Conservation (phyloP, 495 filamentous ascomycete genomes). For the Xylaria venustula region DNA sequence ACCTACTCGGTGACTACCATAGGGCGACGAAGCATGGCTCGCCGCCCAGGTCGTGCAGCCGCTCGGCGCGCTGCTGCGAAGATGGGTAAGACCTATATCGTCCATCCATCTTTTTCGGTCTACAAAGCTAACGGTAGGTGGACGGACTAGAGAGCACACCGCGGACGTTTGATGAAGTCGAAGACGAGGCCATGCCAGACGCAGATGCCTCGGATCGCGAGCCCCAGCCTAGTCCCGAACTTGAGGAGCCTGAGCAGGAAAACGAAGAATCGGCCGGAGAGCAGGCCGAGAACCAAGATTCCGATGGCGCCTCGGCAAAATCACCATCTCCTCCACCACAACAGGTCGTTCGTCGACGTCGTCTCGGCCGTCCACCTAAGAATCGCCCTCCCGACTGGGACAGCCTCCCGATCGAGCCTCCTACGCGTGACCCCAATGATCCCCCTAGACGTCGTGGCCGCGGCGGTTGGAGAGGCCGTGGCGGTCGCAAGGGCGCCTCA, state of each 20-base stretch:
- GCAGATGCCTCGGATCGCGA: slow-evolving; percentile 42
- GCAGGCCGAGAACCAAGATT: slow-evolving; percentile 35
- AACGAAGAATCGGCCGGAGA: slow-evolving; percentile 36
- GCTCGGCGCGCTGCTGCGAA: slow-evolving; percentile 46
- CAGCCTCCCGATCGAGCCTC: slow-evolving; percentile 53
- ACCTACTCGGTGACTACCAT: neutral
- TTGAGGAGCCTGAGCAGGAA: slow-evolving; percentile 26
- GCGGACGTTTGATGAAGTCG: slow-evolving; percentile 44
- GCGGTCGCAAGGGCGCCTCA: slow-evolving; percentile 73
- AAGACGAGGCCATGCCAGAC: slow-evolving; percentile 53
- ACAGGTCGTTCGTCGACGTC: slow-evolving; percentile 66
- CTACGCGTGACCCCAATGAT: slow-evolving; percentile 53
- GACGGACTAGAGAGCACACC: slow-evolving; percentile 50
- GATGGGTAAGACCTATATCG: slow-evolving; percentile 33
- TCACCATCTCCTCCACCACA: slow-evolving; percentile 56
- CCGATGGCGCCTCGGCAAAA: slow-evolving; percentile 33
- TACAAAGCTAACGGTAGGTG: neutral
- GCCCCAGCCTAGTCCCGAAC: slow-evolving; percentile 24
- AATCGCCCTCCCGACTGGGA: slow-evolving; percentile 77
- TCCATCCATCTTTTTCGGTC: neutral
- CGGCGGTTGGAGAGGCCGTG: slow-evolving; percentile 63
- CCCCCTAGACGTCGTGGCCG: slow-evolving; percentile 65
- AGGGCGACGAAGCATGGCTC: slow-evolving; percentile 22
- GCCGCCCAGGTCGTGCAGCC: slow-evolving; percentile 44
- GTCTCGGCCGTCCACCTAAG: slow-evolving; percentile 83